Evolutionary conservation across 2,329 filamentous ascomycete genomes (phyloP), one percentile per base, ranked within the genome.

Genomic region (Cladosporium sp.): DNA sequence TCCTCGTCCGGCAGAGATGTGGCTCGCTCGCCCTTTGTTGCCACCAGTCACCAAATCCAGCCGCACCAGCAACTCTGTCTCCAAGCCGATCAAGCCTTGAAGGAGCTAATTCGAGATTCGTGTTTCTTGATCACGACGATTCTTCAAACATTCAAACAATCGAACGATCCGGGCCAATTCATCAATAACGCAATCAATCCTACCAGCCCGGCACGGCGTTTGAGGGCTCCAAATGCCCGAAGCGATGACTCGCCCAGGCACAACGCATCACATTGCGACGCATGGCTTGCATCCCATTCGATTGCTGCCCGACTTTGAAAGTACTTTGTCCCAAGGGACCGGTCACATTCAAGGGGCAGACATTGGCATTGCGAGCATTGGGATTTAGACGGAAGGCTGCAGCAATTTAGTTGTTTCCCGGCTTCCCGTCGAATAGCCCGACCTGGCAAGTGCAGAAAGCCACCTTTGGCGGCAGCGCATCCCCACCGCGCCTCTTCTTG

Each of bases 1-100:
- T 36, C 67, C 66, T 39, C 51, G 66, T 37, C 52, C 61, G 30
- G 64, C 66, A 4, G 63, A 63, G 47, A 56, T 56, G n/a, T 69
- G 62, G 63, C 52, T 66, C 24, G 63, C 62, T 22, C 55, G 53
- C 32, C 64, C 62, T 13, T 54, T 64, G 30, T 49, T 64, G 53
- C 62, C 63, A 39, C 62, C 63, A 2, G 62, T 64, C 37, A 50
- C 37, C 19, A 48, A 48, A 36, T n/a, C 22, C 18, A 48, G 44
- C 37, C 45, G 45, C 27, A 22, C 17, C 45, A 36, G 45, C 37
- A 22, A 11, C 37, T 43, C 51, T 20, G 30, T 22, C 24, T 53
- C 53, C 51, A 49, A 42, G 47, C 39, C 40, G 18, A 27, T 19
- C 51, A 38, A 50, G 40, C 52, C 36, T 45, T 41, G 45, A 50